A percentile compares a stretch with the other conserved stretches of the same genome.
These are phyloP conservation scores for Fusarium armeniacum DNA, from an alignment of 2,329 filamentous ascomycete species.

Conservation along the genomic window DNA sequence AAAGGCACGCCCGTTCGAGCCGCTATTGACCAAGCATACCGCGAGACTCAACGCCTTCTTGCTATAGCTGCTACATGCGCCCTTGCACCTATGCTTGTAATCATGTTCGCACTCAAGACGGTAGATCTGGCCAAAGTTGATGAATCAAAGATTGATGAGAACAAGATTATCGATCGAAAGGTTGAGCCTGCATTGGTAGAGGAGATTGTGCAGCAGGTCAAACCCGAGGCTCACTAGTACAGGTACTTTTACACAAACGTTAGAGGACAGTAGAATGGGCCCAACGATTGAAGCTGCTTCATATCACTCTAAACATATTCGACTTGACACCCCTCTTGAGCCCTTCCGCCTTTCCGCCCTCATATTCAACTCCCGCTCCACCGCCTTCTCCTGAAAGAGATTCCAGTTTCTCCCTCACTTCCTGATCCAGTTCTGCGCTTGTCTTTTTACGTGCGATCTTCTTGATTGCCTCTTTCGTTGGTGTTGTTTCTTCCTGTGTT, in stretches of 20 bases:
- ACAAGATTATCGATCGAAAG: conserved; percentile 9
- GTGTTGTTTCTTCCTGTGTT: background rate
- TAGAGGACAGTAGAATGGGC: too few species aligned
- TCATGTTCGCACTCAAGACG: conserved; percentile 49
- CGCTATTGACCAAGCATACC: conserved; percentile 48
- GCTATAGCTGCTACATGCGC: conserved; percentile 48
- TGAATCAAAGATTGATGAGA: conserved; percentile 30
- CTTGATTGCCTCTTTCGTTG: background rate
- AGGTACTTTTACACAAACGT: too few species aligned
- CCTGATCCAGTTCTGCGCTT: conserved; percentile 74
- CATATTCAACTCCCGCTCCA: conserved; percentile 78
- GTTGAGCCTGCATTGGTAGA: background rate
- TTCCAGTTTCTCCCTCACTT: conserved; percentile 75
- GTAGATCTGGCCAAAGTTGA: conserved; percentile 44
- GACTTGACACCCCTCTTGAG: conserved; percentile 81
- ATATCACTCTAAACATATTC: conserved; percentile 82
- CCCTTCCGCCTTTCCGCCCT: conserved; percentile 77
- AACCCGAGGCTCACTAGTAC: background rate
- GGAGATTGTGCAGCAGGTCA: background rate
- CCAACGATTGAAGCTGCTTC: too few species aligned
- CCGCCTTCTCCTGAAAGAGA: conserved; percentile 78
- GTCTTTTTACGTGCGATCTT: conserved; percentile 61
- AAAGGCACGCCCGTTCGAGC: conserved; percentile 41
- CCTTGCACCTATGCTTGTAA: conserved; percentile 46
- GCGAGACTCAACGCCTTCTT: conserved; percentile 49